These are phyloP conservation scores for Epichloe aotearoae DNA, from an alignment of 2,329 filamentous ascomycete genomes.

Conservation along the genomic window DNA sequence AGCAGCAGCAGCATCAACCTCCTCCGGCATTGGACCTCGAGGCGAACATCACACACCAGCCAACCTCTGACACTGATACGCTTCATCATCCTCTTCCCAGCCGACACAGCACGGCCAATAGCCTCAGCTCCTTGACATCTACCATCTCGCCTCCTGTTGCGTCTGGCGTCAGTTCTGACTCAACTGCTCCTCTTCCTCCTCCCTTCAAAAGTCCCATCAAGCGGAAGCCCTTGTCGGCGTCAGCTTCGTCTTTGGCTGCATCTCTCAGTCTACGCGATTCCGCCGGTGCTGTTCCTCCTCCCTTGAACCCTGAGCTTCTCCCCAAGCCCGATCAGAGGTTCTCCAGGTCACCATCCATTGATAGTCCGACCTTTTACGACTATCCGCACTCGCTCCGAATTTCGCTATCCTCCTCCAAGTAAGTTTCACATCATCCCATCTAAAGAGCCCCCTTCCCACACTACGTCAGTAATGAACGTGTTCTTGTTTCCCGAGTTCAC, in stretches of 20 bases:
- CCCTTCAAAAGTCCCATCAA: conserved; percentile 28
- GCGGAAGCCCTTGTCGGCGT: conserved; percentile 47
- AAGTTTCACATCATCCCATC: conserved; percentile 10
- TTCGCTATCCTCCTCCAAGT: conserved; percentile 12
- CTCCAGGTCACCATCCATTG: conserved; percentile 40
- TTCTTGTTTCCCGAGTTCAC: not conserved
- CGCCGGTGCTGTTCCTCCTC: conserved; percentile 6
- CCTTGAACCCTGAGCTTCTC: conserved; percentile 25
- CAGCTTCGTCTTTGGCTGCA: conserved; percentile 36
- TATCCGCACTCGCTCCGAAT: conserved; percentile 26
- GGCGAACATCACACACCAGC: not conserved
- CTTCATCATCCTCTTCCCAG: conserved; percentile 4
- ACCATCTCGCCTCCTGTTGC: conserved; percentile 1
- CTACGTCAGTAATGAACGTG: not conserved
- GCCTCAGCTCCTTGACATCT: conserved; percentile 5
- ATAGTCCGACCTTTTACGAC: conserved; percentile 51
- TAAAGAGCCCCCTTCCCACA: not conserved
- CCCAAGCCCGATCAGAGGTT: conserved; percentile 37
- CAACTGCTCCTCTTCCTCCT: conserved; percentile 7
- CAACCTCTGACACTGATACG: conserved; percentile 3
- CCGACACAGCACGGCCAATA: conserved; percentile 1
- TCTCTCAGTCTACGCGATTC: conserved; percentile 15
- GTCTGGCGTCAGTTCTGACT: conserved; percentile 1
- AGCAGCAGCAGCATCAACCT: not conserved
- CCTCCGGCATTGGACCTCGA: not conserved